Evolutionary conservation across 1,284 basidiomycete species (phyloP).

Genomic region (Anthracocystis panici-leucophaei): DNA sequence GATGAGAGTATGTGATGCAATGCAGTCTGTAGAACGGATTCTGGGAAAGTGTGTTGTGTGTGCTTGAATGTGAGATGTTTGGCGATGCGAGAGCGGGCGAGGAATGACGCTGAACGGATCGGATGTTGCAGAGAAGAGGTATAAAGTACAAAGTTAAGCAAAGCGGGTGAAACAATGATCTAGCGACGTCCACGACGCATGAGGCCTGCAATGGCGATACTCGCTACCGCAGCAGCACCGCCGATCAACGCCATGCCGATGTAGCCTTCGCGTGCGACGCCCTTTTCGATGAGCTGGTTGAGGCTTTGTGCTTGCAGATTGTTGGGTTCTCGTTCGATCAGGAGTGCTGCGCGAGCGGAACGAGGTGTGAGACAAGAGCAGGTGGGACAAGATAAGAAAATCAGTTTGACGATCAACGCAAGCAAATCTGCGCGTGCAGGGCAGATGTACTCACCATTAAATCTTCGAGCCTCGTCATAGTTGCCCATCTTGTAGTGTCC

Average conservation of each 20-base stretch:
- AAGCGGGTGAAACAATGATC: not conserved
- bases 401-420: not conserved
- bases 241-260: conserved; percentile 94
- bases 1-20: not conserved
- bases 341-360: conserved; percentile 75
- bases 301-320: conserved; percentile 95
- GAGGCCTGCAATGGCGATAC: conserved; percentile 82
- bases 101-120: not conserved
- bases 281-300: conserved; percentile 84
- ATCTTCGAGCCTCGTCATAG: conserved; percentile 90
- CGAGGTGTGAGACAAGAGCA: not conserved
- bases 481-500: conserved; percentile 98
- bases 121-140: conserved; percentile 3
- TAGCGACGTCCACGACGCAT: conserved; percentile 58
- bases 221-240: conserved; percentile 86
- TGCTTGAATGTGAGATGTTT: not conserved
- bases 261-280: conserved; percentile 87
- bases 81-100: not conserved
- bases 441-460: conserved; percentile 80
- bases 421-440: not conserved
- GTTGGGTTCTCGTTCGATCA: conserved; percentile 91
- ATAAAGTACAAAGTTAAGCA: conserved; percentile 20
- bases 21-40: not conserved
- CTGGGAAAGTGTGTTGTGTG: not conserved
- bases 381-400: not conserved